A percentile compares a stretch with the other conserved stretches of the same genome.
phyloP scores from a whole-genome alignment of 1,284 basidiomycete genomes.

The Ceratobasidium theobromae region DNA sequence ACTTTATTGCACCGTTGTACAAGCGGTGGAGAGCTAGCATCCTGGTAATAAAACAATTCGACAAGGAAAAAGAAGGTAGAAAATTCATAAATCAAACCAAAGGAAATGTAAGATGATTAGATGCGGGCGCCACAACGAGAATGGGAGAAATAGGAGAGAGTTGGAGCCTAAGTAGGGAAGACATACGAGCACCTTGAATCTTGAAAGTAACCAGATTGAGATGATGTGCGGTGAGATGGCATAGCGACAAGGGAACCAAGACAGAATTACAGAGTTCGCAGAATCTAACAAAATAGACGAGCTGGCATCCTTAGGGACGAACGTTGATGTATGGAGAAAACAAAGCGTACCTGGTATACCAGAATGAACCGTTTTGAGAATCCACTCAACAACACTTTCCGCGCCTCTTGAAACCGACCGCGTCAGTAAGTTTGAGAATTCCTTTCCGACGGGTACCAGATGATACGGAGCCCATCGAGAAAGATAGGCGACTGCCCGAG shows the following conservation, averaged over 20 bases:
- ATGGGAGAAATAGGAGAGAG: too few relatives aligned
- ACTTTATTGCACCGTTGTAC: too few relatives aligned
- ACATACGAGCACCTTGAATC: background rate
- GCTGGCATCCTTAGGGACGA: too few relatives aligned
- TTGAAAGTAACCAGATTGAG: background rate
- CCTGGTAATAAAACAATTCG: too few relatives aligned
- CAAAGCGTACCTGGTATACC: too few relatives aligned
- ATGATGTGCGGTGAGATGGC: background rate
- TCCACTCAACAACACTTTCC: conserved; percentile 42
- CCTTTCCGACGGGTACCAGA: conserved; percentile 37
- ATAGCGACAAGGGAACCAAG: background rate
- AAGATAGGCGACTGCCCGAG: conserved; percentile 49
- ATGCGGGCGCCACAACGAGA: too few relatives aligned
- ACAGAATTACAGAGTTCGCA: background rate
- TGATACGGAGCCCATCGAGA: conserved; percentile 34
- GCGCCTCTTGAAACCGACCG: conserved; percentile 42
- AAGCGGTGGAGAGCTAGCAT: too few relatives aligned
- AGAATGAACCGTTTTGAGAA: too few relatives aligned
- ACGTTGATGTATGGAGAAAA: too few relatives aligned
- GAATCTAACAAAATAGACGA: background rate
- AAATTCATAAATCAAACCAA: background rate
- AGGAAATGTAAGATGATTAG: background rate
- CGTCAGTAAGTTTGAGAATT: conserved; percentile 39
- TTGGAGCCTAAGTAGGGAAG: too few relatives aligned
- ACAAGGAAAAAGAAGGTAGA: too few relatives aligned